phyloP scores from a whole-genome alignment of 345 rosid species.

The Excoecaria agallocha region DNA sequence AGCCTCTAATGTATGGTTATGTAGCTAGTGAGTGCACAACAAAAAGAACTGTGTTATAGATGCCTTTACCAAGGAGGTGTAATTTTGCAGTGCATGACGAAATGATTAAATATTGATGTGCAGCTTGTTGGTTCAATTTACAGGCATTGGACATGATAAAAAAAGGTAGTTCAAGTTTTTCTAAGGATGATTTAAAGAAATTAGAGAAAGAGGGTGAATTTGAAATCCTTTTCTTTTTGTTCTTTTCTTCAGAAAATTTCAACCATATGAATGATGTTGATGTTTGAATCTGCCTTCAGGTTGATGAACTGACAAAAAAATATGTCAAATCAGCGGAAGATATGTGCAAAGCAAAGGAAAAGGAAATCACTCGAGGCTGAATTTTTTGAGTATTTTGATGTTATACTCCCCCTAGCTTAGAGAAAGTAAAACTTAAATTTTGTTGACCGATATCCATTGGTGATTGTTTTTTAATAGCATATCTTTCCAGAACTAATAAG shows the following conservation, averaged over 20 bases:
- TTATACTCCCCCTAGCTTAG: background rate
- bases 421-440: slow-evolving; percentile 1
- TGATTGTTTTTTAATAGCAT: no score
- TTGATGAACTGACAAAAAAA: slow-evolving; percentile 81
- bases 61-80: background rate
- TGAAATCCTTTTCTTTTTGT: background rate
- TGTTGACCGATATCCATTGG: background rate
- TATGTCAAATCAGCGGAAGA: slow-evolving; percentile 82
- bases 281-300: slow-evolving; percentile 34
- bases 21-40: background rate
- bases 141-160: slow-evolving; percentile 87
- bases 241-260: background rate
- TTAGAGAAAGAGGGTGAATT: slow-evolving; percentile 85
- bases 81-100: background rate
- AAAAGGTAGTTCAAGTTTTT: slow-evolving; percentile 62
- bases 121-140: slow-evolving; percentile 13
- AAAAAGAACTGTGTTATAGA: background rate
- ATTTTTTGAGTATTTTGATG: background rate
- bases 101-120: background rate
- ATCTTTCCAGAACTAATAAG: background rate
- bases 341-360: slow-evolving; percentile 89
- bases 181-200: slow-evolving; percentile 86
- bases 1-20: background rate
- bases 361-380: slow-evolving; percentile 64
- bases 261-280: background rate